Evolutionary conservation across 2,329 filamentous ascomycete genomes (phyloP), one percentile per base, ranked within the genome.

Genomic region (Alternaria triticina): DNA sequence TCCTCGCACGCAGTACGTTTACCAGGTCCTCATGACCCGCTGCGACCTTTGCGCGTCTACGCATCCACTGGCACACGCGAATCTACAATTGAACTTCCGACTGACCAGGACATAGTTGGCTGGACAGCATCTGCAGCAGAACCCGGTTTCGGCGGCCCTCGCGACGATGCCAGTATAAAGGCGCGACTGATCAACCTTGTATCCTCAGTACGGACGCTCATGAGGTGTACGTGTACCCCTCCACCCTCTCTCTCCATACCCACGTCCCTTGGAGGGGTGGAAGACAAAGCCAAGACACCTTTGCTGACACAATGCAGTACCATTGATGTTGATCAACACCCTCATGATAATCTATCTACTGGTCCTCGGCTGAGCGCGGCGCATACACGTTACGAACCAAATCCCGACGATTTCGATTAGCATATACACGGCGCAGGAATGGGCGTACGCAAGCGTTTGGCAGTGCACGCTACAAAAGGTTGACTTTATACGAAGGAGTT

Each of bases 151-250:
- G 93, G 94, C 72, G 83, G 89, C 69, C 86, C 74, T 75, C 84
- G 86, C 70, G 87, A 92, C 71, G 91, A 92, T 71, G 87, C 89
- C 68, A 94, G 92, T 81, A 86, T 97, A 74, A 95, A 96, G 81
- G 90, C 90, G 55, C 96, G 96, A 80, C 86, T 94, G 45, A 90
- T 97, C 74, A 94, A 97, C 79, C 82, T 98, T 74, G 96, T 98
- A 70, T 92, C 92, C 36, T 96, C 92, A 75, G 91, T 97, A 71
- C 87, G 95, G 80, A 97, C 93, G 61, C 84, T 98, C 58, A 97
- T 97, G 93, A 88, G 95, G 84, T 94, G 94, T 97, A 87, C 63
- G 90, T 88, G 22, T 54, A 36, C 47, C 43, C 30, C 65, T 30
- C 40, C 27, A 15, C 17, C 20, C 45, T 40, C 50, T 33, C 45